These are phyloP conservation scores for Symbiotaphrina buchneri DNA, from an alignment of 495 filamentous ascomycete genomes.

Conservation along the genomic window DNA sequence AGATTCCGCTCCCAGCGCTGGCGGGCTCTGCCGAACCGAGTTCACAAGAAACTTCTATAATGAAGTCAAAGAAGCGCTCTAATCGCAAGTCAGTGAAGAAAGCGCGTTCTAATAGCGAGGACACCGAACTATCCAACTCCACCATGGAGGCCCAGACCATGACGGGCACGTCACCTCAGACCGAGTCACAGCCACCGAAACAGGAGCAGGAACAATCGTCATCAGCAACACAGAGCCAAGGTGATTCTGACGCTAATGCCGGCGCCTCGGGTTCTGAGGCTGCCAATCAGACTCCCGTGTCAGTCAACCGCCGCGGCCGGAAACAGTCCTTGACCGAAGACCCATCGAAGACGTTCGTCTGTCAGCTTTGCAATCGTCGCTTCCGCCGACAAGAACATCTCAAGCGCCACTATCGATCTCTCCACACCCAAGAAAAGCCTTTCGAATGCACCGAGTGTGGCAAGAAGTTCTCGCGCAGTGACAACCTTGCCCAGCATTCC, in stretches of 20 bases:
- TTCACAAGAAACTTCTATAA: too few species aligned
- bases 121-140: too few species aligned
- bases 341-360: conserved; percentile 95
- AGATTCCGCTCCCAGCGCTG: conserved; percentile 10
- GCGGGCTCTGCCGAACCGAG: conserved; percentile 14
- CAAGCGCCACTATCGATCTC: conserved; percentile 94
- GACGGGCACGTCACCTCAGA: too few species aligned
- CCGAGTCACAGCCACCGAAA: too few species aligned
- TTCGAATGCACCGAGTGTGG: conserved; percentile 94
- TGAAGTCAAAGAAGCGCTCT: conserved; percentile 41
- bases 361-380: conserved; percentile 81
- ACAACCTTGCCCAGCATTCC: conserved; percentile 91
- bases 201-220: too few species aligned
- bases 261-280: too few species aligned
- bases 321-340: conserved; percentile 98
- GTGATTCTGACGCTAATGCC: too few species aligned
- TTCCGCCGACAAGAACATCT: conserved; percentile 98
- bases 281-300: conserved; percentile 21
- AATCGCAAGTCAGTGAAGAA: conserved; percentile 6
- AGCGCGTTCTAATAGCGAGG: background rate
- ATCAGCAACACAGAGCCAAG: too few species aligned
- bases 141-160: too few species aligned
- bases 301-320: conserved; percentile 78
- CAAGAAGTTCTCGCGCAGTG: conserved; percentile 96
- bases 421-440: conserved; percentile 96